Evolutionary conservation across 2,329 filamentous ascomycete species (phyloP), one percentile per base, ranked within the genome.

Genomic region (Xylaria sp.): DNA sequence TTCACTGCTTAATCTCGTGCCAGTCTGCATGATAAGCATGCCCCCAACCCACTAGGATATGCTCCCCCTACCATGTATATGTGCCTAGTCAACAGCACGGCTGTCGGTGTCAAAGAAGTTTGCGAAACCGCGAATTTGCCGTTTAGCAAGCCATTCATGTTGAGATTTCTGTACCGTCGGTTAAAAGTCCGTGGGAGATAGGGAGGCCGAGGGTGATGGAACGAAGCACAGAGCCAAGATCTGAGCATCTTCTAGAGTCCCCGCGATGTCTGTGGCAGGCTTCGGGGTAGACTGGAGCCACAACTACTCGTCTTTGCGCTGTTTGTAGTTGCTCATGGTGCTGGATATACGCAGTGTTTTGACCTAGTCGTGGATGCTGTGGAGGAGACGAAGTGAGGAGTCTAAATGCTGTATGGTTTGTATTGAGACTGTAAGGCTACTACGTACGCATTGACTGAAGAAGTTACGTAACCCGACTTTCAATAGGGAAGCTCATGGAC

Each of bases 251-350:
- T 57, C 60, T 1, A 75, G 64, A 2, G 73, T 68, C 2, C 31
- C 29, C 11, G 65, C 69, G 36, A 73, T 71, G 11, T 66, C 56
- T 27, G 61, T 68, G 66, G 73, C 73, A 17, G 66, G 0, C 63
- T 70, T 56, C 73, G 72, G 13, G 73, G 25, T 15, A 74, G 64
- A 49, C 71, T 68, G 54, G 36, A 59, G 36, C 69, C 71, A 71
- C 72, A 73, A 44, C 25, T 22, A 60, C 22, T 56, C 71, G 71
- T 73, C 13, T 68, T 70, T 22, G 38, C n/a, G 54, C 9, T 1
- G 20, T 44, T 20, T n/a, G 20, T 10, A 44, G 6, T 44, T 44
- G 9, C 2, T 2, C 22, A 44, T 10, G 42, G 7, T 44, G n/a
- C 6, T 10, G 22, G 7, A 44, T 44, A 10, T 20, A 22, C n/a